Evolutionary conservation across 208 protist species (phyloP), one percentile per base, ranked within the genome.

Genomic region (Trypanosoma rangeli): DNA sequence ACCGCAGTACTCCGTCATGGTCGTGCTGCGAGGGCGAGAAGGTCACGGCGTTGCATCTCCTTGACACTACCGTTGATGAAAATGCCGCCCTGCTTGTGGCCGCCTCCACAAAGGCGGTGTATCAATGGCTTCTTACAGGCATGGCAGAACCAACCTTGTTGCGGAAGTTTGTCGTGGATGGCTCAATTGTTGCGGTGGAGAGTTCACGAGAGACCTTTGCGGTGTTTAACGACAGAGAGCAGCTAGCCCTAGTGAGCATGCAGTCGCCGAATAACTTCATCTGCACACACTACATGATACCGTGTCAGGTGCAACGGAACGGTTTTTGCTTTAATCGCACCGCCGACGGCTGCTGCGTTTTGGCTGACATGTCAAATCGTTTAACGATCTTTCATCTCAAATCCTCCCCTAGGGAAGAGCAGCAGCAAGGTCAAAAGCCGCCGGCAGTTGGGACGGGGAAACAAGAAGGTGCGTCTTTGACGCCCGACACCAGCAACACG

Each of bases 1-100:
- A 96, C 82, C 79, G 80, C 42, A 83, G 70, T 31, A 94, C 91
- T 13, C 91, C 91, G 15, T 79, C 86, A 16, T 96, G 87, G 88
- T 58, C 63, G n/a, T 83, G 76, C 13, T 93, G 86, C 74, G 78
- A 86, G 13, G 85, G 87, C 0, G 84, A 70, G 5, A 53, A 58
- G 3, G 74, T 96, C 29, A 58, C 60, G 50, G 76, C 76, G 26
- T 69, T 96, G 29, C 80, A 85, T 63, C 79, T 96, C 22, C 80
- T 94, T 26, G 74, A 86, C 66, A 77, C 54, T 20, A 59, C 64
- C 49, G 35, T 18, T 22, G 80, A 80, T 53, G 70, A 82, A 35
- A 74, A 68, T 13, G 78, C 64, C 13, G 74, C 74, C 15, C 66
- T 81, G 33, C 73, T 96, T 24, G 58, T 96, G n/a, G 82, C 87